phyloP scores from a whole-genome alignment of 768 basidiomycete genomes.

The Suillus discolor region DNA sequence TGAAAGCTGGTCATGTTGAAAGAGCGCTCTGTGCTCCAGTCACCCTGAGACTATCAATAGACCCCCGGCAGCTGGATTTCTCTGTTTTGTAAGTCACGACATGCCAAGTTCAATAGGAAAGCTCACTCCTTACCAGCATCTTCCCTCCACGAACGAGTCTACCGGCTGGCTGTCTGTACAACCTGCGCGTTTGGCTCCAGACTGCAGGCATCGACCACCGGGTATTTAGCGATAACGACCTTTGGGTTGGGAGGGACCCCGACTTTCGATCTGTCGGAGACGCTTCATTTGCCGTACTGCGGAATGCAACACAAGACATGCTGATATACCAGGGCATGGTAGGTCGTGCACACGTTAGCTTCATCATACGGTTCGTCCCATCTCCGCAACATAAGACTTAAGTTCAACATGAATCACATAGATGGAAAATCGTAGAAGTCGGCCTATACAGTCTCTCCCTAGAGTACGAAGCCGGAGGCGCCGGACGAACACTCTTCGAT shows the following conservation, averaged over 20 bases:
- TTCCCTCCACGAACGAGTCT: conserved; percentile 62
- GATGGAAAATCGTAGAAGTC: conserved; percentile 51
- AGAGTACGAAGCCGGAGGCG: conserved; percentile 68
- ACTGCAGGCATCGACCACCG: conserved; percentile 61
- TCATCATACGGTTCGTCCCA: conserved; percentile 49
- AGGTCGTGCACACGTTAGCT: conserved; percentile 58
- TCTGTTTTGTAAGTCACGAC: conserved; percentile 56
- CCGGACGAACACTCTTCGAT: conserved; percentile 55
- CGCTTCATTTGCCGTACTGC: conserved; percentile 56
- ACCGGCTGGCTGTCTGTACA: conserved; percentile 55
- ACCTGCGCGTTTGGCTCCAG: conserved; percentile 66
- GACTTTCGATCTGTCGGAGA: conserved; percentile 61
- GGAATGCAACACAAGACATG: conserved; percentile 42
- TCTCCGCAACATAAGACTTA: not conserved
- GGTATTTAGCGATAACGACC: conserved; percentile 62
- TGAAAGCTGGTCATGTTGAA: conserved; percentile 58
- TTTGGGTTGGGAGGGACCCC: conserved; percentile 69
- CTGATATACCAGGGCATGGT: conserved; percentile 58
- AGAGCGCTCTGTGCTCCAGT: conserved; percentile 52
- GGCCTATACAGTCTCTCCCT: conserved; percentile 56
- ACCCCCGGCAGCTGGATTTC: conserved; percentile 60
- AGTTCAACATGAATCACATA: conserved; percentile 21
- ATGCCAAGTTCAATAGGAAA: not conserved
- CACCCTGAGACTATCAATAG: conserved; percentile 47
- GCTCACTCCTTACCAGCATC: conserved; percentile 36